Percentiles rank a stretch among this genome's conserved stretches.
Conservation (phyloP, 164 flowering plant genomes). For the Macadamia tetraphylla region DNA sequence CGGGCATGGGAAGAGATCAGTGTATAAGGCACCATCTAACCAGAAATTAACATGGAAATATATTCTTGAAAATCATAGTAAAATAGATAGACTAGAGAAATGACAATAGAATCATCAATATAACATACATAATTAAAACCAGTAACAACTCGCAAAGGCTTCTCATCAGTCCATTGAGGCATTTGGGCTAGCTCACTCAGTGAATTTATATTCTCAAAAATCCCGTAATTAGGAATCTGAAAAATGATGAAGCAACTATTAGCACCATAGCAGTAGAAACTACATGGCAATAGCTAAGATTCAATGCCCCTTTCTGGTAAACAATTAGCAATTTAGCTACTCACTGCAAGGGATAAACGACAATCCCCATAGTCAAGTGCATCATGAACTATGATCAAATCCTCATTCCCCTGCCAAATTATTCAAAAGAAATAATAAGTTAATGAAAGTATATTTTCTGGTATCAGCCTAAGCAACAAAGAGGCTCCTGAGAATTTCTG, state of each 20-base stretch:
- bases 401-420: constrained; percentile 58
- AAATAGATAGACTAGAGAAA: background rate
- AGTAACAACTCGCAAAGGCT: constrained; percentile 90
- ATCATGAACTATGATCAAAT: constrained; percentile 84
- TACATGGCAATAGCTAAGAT: background rate
- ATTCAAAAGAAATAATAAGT: background rate
- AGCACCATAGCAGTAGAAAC: background rate
- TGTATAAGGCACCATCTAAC: background rate
- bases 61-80: background rate
- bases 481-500: too few species aligned
- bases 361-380: constrained; percentile 90
- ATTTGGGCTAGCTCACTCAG: constrained; percentile 73
- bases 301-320: background rate
- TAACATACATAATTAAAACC: constrained; percentile 79
- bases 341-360: constrained; percentile 81
- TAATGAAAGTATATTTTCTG: background rate
- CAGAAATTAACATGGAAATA: constrained; percentile 2
- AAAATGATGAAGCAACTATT: constrained; percentile 1
- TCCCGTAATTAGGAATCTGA: constrained; percentile 93
- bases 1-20: background rate
- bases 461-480: too few species aligned
- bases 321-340: constrained; percentile 15
- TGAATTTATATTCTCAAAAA: constrained; percentile 89
- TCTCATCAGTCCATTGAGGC: constrained; percentile 93
- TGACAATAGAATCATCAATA: background rate